These are phyloP conservation scores for Globisporangium apiculatum DNA, from an alignment of 352 stramenopile species.

Conservation along the genomic window DNA sequence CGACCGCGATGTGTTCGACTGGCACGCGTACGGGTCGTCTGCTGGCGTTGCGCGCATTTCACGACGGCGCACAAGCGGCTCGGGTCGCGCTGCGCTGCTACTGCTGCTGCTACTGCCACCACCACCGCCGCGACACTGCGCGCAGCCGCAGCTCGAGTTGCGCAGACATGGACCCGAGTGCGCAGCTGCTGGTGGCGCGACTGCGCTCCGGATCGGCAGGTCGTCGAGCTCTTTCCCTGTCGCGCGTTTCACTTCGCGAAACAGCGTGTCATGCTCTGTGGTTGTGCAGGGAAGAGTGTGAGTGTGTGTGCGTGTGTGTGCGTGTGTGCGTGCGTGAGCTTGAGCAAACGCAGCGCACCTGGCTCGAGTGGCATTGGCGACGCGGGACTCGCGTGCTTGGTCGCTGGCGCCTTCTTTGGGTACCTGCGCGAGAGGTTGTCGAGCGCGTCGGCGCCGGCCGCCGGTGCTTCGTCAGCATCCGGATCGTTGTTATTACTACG, in stretches of 20 bases:
- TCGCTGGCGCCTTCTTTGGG: constrained; percentile 33
- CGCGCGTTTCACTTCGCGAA: constrained; percentile 70
- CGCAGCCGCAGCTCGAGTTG: constrained; percentile 65
- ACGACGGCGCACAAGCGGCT: constrained; percentile 28
- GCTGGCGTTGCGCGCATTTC: constrained; percentile 19
- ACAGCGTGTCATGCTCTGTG: constrained; percentile 74
- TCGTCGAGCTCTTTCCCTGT: constrained; percentile 67
- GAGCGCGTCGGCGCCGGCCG: constrained; percentile 34
- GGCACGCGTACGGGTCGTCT: constrained; percentile 19
- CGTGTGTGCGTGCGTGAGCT: background rate
- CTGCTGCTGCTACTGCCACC: constrained; percentile 14
- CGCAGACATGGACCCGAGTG: constrained; percentile 50
- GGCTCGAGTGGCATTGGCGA: constrained; percentile 31
- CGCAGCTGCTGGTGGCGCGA: background rate
- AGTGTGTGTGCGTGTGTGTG: background rate
- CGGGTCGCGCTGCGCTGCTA: constrained; percentile 8
- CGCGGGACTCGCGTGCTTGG: constrained; percentile 14
- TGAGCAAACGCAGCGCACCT: constrained; percentile 22
- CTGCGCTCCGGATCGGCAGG: constrained; percentile 32
- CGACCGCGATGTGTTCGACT: constrained; percentile 22
- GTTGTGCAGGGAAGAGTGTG: background rate
- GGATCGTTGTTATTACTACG: constrained; percentile 54
- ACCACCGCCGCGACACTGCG: constrained; percentile 41
- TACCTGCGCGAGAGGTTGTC: constrained; percentile 61
- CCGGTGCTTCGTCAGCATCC: constrained; percentile 19